Percentiles rank a stretch among this genome's conserved stretches.
phyloP scores from a whole-genome alignment of 345 rosid species.

The Alliaria petiolata region DNA sequence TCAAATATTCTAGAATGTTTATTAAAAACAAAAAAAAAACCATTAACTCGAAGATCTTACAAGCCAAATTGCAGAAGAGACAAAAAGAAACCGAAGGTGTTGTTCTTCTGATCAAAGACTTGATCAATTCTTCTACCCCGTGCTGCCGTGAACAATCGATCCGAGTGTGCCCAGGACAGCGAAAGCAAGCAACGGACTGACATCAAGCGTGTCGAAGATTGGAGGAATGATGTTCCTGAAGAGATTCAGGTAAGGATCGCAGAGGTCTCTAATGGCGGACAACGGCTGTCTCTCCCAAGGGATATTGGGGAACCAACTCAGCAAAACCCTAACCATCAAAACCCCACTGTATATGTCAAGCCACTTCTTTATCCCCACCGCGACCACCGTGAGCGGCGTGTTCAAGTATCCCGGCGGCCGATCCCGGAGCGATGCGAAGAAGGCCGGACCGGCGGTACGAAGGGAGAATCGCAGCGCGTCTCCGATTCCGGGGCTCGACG shows the following conservation, averaged over 20 bases:
- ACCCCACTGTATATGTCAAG: slow-evolving; percentile 84
- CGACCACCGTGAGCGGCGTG: slow-evolving; percentile 81
- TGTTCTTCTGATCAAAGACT: background rate
- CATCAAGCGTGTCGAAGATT: slow-evolving; percentile 66
- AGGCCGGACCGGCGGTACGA: slow-evolving; percentile 40
- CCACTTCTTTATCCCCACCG: slow-evolving; percentile 82
- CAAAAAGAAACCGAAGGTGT: background rate
- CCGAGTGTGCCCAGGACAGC: slow-evolving; percentile 66
- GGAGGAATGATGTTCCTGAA: slow-evolving; percentile 90
- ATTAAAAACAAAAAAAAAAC: too few species aligned
- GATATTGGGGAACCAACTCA: slow-evolving; percentile 91
- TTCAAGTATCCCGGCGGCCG: slow-evolving; percentile 51
- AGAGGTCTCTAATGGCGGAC: slow-evolving; percentile 75
- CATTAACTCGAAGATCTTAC: background rate
- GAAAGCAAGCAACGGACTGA: slow-evolving; percentile 80
- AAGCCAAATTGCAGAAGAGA: background rate
- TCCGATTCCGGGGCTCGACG: background rate
- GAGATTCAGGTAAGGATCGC: slow-evolving; percentile 84
- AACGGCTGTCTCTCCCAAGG: slow-evolving; percentile 92
- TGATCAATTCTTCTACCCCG: too few species aligned
- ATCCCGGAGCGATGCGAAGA: slow-evolving; percentile 61
- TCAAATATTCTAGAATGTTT: too few species aligned
- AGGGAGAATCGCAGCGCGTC: slow-evolving; percentile 3
- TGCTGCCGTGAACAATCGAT: slow-evolving; percentile 52
- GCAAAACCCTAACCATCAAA: slow-evolving; percentile 88